Base-by-base conservation (phyloP, 1,284 basidiomycete species). In the Rhodotorula sp. region DNA sequence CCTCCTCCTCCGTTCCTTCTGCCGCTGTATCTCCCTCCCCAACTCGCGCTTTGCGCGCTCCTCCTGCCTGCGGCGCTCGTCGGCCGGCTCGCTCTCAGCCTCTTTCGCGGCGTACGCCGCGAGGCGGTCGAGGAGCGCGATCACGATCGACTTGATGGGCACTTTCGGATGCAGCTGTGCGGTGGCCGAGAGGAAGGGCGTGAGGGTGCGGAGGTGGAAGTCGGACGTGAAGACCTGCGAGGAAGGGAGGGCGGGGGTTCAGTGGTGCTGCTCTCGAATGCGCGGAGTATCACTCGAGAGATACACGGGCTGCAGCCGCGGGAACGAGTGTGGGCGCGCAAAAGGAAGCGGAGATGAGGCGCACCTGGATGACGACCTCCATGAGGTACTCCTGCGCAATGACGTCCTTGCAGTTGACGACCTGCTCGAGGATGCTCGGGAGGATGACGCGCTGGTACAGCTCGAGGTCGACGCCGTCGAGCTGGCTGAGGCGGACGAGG, bases 331-430 rank as follows among this genome's bases (percentile, higher is more conserved):
- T 13, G 34, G 21, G 21, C 25, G 13, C 7, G 16, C 13, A 27
- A 27, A 49, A 42, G 7, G 7, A 52, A 52, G 34, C 10, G 16
- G 16, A 17, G 9, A 16, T 0, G 3, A 3, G 19, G 76, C 84
- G 45, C 68, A 90, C 91, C 85, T 97, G 94, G 75, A 97, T 97
- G 72, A 97, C 92, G 9, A 97, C 94, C 81, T 97, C 94, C 94
- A 97, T 97, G 54, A 97, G 83, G 81, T 97, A 97, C 79, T 97
- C 95, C 81, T 97, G 94, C 0, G 95, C 94, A 72, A 97, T 97
- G 64, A 95, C 91, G 79, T 97, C 94, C 81, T 95, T 95, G 84
- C 94, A 97, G 79, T 90, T 94, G 74, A 97, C 93, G 59, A 97
- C 91, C 82, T 97, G 94, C 82, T 97, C 93, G 61, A 97, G 82